These are phyloP conservation scores for Sporothrix humicola DNA, from an alignment of 2,329 filamentous ascomycete species.

Conservation along the genomic window DNA sequence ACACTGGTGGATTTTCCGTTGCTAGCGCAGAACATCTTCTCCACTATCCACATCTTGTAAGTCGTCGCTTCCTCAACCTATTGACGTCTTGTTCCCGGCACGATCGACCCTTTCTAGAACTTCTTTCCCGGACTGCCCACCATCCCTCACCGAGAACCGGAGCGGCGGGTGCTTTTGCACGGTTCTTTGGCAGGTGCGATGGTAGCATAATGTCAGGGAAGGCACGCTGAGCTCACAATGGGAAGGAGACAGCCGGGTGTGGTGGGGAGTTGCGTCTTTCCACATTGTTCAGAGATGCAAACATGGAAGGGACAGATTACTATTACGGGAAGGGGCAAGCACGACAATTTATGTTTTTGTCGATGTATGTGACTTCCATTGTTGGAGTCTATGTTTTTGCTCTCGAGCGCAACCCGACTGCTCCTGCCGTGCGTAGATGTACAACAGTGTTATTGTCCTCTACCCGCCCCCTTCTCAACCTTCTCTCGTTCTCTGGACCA, in stretches of 20 bases:
- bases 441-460: not conserved
- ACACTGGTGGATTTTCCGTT: slow-evolving; percentile 25
- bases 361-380: not conserved
- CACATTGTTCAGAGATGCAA: not conserved
- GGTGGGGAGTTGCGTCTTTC: not conserved
- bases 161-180: slow-evolving; percentile 6
- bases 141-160: slow-evolving; percentile 25
- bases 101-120: slow-evolving; percentile 21
- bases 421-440: not conserved
- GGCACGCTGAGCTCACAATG: not conserved
- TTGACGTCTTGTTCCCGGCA: not conserved
- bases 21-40: not conserved
- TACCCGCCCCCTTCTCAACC: not conserved
- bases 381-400: not conserved
- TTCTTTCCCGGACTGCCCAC: not conserved
- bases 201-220: not conserved
- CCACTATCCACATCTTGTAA: not conserved
- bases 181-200: not conserved
- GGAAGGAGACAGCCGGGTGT: not conserved
- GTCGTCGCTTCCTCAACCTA: not conserved
- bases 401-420: not conserved
- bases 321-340: slow-evolving; percentile 1
- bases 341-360: not conserved
- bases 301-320: not conserved
- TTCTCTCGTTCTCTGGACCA: not conserved